Evolutionary conservation across 192 early-diverging fungal genomes (phyloP), one percentile per base, ranked within the genome.

Genomic region (Backusella circina): DNA sequence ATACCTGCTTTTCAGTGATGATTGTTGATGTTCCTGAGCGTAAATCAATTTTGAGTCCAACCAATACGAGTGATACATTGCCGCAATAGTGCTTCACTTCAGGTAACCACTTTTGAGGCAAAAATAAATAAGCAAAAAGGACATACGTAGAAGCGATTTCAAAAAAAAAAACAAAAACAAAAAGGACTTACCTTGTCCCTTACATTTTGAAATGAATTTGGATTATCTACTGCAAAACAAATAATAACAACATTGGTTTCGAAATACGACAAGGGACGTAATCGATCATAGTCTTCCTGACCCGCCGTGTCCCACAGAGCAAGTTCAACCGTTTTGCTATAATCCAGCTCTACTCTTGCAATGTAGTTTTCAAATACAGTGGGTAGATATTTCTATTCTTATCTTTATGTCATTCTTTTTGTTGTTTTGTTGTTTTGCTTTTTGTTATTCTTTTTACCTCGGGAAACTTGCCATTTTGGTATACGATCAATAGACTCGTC

Each of bases 281-380:
- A 68, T 23, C 67, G 33, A 36, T 68, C 67, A 68, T 68, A 68
- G 35, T 68, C 67, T 38, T 68, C 67, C 38, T 68, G 67, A 23
- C 67, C 67, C 0, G 74, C 74, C 23, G 74, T 75, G 33, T 75
- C 74, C 74, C 74, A 75, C 32, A 75, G 16, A 28, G 74, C 74
- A 23, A 75, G 41, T 26, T 75, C 74, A 3, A 75, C 65, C 0
- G 65, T 54, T 32, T 67, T 67, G 13, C 26, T 61, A 16, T 67
- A 39, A n/a, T 75, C 74, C 16, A 75, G 23, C 21, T 75, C 65
- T n/a, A 75, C 65, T 51, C 39, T 66, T 35, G 65, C 31, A 15
- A 75, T 67, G 36, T 75, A 68, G 32, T 38, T 75, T 50, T 75
- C 74, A 47, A 75, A 75, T 32, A 75, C 74, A 15, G 74, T 75